Evolutionary conservation across 2,329 filamentous ascomycete genomes (phyloP), one percentile per base, ranked within the genome.

Genomic region (Dactylellina leptospora): DNA sequence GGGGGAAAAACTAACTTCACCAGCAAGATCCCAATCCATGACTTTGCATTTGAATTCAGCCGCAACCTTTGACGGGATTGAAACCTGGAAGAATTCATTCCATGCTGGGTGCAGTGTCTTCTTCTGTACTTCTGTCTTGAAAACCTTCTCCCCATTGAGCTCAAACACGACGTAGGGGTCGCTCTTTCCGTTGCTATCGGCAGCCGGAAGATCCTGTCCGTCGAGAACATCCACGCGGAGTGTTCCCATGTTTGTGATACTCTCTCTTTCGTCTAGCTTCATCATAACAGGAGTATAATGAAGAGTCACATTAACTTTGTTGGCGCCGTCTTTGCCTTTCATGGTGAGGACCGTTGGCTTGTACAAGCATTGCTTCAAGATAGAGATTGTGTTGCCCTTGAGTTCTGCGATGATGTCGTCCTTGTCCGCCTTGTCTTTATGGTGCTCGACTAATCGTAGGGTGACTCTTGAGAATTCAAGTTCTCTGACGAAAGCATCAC

Each of bases 201-300:
- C 93, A 0, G 95, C 88, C 5, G 95, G 95, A n/a, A 99, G 85
- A 70, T 96, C 89, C 6, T 86, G 82, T 16, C 89, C 95, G 79
- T 96, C 92, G 36, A 97, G 82, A 16, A 99, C 85, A 77, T 97
- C 92, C n/a, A 99, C 91, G 18, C 93, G 90, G 20, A 99, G 87
- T 68, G 88, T 93, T 70, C 95, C 95, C 87, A 96, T 96, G 81
- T 99, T 99, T 86, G 97, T 97, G 84, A 99, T 96, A 78, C 92
- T 97, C 81, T 99, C 95, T 77, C 88, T 92, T 0, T 95, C 90
- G 77, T 99, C 92, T 51, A 99, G 89, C 63, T 88, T 84, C 95
- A 99, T 99, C 82, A 91, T 88, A 72, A 97, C 88, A 0, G 95
- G 95, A 22, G 99, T 88, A 79, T 96, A 99, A 80, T 96, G 96